These are phyloP conservation scores for Salix caprea DNA, from an alignment of 345 rosid species.

Conservation along the genomic window DNA sequence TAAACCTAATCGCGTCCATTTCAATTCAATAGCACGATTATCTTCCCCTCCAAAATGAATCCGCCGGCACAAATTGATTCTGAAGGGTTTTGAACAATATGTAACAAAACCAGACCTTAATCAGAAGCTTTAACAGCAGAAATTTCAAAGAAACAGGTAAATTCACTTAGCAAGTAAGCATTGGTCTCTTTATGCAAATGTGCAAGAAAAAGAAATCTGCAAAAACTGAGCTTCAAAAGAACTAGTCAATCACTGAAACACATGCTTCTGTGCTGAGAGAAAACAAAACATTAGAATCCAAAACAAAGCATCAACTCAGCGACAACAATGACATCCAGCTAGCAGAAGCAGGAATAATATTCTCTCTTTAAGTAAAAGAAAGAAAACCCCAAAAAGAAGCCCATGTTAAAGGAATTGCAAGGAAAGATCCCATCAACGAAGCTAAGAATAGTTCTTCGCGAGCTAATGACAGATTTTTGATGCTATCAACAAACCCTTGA, in stretches of 20 bases:
- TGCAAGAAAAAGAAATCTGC: neutral
- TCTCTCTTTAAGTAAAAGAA: slow-evolving; percentile 2
- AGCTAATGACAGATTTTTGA: neutral
- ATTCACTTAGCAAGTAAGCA: neutral
- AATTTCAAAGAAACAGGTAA: neutral
- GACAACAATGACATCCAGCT: neutral
- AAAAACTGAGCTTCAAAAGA: neutral
- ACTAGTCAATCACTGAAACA: neutral
- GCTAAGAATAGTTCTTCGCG: neutral
- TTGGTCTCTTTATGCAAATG: neutral
- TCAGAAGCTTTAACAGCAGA: neutral
- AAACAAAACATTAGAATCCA: neutral
- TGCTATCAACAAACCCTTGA: neutral
- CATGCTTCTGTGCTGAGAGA: neutral
- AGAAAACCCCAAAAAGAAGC: neutral
- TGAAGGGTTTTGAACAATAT: slow-evolving; percentile 7
- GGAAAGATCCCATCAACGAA: neutral
- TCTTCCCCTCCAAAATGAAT: slow-evolving; percentile 12
- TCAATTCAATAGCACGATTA: slow-evolving; percentile 9
- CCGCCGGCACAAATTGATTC: slow-evolving; percentile 5
- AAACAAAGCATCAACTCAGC: neutral
- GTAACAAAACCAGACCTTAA: neutral
- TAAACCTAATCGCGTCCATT: slow-evolving; percentile 36
- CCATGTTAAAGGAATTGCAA: neutral
- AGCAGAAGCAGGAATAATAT: slow-evolving; percentile 23